Conservation (phyloP, 1,284 basidiomycete species). For the Mycosarcoma mackinlayi region DNA sequence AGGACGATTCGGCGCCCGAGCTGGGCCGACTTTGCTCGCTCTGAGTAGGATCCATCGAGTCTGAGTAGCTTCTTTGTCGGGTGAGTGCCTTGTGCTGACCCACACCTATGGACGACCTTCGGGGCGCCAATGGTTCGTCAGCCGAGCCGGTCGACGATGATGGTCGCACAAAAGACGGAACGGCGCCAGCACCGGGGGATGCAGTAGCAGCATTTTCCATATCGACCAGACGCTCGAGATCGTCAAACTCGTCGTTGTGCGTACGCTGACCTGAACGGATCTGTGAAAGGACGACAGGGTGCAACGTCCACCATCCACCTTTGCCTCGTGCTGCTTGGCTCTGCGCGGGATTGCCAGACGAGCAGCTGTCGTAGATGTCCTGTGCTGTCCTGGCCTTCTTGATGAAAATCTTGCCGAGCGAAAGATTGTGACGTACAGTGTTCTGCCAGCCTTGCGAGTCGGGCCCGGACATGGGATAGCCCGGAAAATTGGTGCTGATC, state of each 20-base stretch:
- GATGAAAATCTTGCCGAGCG: conserved; percentile 59
- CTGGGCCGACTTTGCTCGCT: conserved; percentile 18
- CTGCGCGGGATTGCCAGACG: conserved; percentile 50
- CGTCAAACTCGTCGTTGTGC: conserved; percentile 48
- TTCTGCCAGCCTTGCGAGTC: conserved; percentile 64
- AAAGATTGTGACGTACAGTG: conserved; percentile 63
- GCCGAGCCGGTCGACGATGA: conserved; percentile 11
- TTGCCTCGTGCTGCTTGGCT: conserved; percentile 57
- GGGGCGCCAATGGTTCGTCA: neutral
- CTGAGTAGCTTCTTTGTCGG: conserved; percentile 51
- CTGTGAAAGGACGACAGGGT: conserved; percentile 39
- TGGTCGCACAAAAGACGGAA: conserved; percentile 7
- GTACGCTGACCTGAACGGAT: conserved; percentile 44
- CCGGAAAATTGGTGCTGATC: conserved; percentile 56
- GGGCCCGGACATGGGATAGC: conserved; percentile 54
- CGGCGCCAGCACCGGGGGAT: neutral
- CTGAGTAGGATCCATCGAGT: conserved; percentile 31
- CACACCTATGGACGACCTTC: conserved; percentile 7
- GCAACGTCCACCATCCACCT: conserved; percentile 60
- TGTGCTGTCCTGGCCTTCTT: conserved; percentile 56
- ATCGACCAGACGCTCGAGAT: conserved; percentile 45
- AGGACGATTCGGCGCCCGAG: conserved; percentile 15
- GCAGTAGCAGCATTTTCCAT: conserved; percentile 32
- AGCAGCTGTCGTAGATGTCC: conserved; percentile 57
- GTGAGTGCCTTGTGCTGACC: conserved; percentile 16